phyloP scores from a whole-genome alignment of 805 yeast genomes.

The Vanderwaltozyma verrucispora region DNA sequence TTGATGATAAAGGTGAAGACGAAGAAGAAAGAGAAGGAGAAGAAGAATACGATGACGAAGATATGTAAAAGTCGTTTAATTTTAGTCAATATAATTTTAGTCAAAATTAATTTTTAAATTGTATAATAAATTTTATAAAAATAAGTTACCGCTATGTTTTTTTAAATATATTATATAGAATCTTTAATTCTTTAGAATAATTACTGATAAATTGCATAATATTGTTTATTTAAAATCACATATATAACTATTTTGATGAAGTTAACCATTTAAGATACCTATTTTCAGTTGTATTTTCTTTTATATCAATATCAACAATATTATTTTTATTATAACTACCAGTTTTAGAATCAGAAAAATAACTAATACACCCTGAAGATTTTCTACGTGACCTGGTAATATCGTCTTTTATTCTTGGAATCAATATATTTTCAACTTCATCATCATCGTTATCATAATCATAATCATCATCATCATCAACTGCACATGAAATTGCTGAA shows the following conservation, averaged over 20 bases:
- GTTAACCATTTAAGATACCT: conserved; percentile 10
- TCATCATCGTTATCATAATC: background rate
- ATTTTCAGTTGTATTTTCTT: conserved; percentile 18
- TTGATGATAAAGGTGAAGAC: conserved; percentile 55
- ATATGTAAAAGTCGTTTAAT: conserved; percentile 1
- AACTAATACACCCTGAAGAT: conserved; percentile 20
- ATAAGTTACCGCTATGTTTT: too few species aligned
- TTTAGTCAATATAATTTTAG: too few species aligned
- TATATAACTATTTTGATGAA: background rate
- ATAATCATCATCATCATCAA: background rate
- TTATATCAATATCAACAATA: conserved; percentile 15
- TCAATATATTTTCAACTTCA: conserved; percentile 1
- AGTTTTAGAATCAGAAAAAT: conserved; percentile 18
- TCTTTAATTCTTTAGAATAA: too few species aligned
- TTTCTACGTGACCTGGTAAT: conserved; percentile 18
- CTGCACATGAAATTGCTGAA: background rate
- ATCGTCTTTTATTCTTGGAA: conserved; percentile 8
- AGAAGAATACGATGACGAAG: conserved; percentile 14
- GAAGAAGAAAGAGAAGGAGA: conserved; percentile 49
- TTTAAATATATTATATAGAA: too few species aligned
- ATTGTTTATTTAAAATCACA: too few species aligned
- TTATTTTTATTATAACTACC: conserved; percentile 16
- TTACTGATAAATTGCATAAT: too few species aligned
- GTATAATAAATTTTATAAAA: too few species aligned
- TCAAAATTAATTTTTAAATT: background rate